Percentiles rank a stretch among this genome's conserved stretches.
Evolutionary conservation across 2,329 filamentous ascomycete genomes (phyloP).

Genomic region (Ambrosiella cleistominuta): DNA sequence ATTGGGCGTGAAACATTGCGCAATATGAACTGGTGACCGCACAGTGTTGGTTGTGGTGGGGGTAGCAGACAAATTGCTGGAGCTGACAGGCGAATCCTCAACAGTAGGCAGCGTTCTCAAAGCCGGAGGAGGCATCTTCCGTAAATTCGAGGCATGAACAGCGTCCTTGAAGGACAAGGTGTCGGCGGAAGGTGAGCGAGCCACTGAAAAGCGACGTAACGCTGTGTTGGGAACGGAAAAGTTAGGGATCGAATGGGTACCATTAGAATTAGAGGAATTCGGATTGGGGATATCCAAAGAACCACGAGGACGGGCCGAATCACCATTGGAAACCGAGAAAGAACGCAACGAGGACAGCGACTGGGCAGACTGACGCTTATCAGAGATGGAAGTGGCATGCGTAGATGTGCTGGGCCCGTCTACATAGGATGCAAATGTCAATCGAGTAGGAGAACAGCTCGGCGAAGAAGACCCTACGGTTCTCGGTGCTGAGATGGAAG

Average conservation of each 20-base stretch:
- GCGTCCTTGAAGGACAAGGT: conserved; percentile 8
- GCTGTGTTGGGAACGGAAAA: conserved; percentile 11
- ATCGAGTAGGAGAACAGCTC: conserved; percentile 33
- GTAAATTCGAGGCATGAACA: neutral
- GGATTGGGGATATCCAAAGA: conserved; percentile 3
- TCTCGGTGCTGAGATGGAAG: conserved; percentile 32
- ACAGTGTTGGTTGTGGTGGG: neutral
- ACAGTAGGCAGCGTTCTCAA: conserved; percentile 6
- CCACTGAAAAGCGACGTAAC: conserved; percentile 7
- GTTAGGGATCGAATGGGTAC: conserved; percentile 3
- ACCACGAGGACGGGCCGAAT: neutral
- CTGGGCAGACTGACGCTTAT: conserved; percentile 35
- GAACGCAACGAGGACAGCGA: conserved; percentile 22
- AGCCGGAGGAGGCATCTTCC: conserved; percentile 8
- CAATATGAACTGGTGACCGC: neutral
- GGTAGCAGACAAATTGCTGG: neutral
- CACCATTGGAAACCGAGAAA: conserved; percentile 25
- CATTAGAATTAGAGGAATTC: neutral
- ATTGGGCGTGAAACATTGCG: neutral
- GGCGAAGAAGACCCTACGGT: conserved; percentile 41
- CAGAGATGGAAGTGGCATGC: conserved; percentile 32
- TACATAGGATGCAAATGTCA: conserved; percentile 25
- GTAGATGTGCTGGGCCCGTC: conserved; percentile 21
- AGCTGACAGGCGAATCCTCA: conserved; percentile 3
- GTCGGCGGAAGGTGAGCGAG: conserved; percentile 8